These are phyloP conservation scores for Boeremia lycopersici DNA, from an alignment of 2,329 filamentous ascomycete genomes.

Conservation along the genomic window DNA sequence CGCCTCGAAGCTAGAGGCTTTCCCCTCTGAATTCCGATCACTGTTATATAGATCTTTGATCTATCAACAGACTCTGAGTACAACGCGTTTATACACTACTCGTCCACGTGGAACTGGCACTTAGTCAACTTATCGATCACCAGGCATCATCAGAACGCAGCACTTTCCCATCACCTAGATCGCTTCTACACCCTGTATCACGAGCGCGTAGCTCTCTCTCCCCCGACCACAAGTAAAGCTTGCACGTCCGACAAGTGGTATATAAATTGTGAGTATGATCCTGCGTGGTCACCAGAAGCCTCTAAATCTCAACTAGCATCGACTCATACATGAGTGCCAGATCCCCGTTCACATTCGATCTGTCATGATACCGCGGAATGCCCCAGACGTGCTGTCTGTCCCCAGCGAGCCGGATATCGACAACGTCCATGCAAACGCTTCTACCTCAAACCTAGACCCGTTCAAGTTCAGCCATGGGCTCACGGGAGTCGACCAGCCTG, in stretches of 20 bases:
- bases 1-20: not conserved
- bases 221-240: too few species aligned
- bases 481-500: conserved; percentile 50
- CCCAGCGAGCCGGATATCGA: conserved; percentile 3
- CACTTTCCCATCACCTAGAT: not conserved
- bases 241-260: too few species aligned
- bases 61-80: not conserved
- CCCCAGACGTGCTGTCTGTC: not conserved
- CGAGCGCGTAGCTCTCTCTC: not conserved
- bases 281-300: too few species aligned
- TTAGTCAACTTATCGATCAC: not conserved
- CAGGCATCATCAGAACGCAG: not conserved
- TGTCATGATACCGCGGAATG: not conserved
- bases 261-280: too few species aligned
- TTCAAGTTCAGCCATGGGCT: conserved; percentile 49
- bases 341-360: not conserved
- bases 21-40: not conserved
- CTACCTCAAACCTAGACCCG: conserved; percentile 21
- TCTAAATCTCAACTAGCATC: too few species aligned
- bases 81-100: conserved; percentile 1
- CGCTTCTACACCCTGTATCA: not conserved
- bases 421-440: conserved; percentile 12
- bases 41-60: conserved; percentile 1
- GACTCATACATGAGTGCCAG: too few species aligned
- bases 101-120: not conserved